phyloP scores from a whole-genome alignment of 1,284 basidiomycete species.

The Malassezia sympodialis region DNA sequence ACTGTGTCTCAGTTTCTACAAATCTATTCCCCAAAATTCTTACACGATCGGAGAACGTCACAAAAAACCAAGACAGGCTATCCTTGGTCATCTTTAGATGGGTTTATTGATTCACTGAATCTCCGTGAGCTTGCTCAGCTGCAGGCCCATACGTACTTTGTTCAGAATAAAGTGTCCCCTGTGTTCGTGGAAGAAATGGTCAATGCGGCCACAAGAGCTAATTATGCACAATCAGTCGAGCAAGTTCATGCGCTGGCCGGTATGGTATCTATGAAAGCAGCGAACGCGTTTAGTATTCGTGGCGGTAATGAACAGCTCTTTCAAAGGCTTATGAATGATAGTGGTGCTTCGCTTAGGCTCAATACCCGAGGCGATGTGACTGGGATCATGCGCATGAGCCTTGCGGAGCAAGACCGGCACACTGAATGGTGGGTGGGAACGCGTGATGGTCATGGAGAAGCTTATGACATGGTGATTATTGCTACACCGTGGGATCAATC shows the following conservation, averaged over 20 bases:
- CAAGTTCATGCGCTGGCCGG: conserved; percentile 72
- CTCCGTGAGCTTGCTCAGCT: conserved; percentile 49
- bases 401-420: not conserved
- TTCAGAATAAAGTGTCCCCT: conserved; percentile 23
- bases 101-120: conserved; percentile 55
- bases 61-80: conserved; percentile 19
- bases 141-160: conserved; percentile 41
- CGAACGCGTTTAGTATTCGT: conserved; percentile 59
- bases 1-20: conserved; percentile 50
- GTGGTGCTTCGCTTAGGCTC: conserved; percentile 51
- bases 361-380: conserved; percentile 37
- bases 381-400: conserved; percentile 26
- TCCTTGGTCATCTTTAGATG: conserved; percentile 58
- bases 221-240: conserved; percentile 65
- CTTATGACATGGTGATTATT: conserved; percentile 40
- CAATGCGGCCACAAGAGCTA: conserved; percentile 73
- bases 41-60: conserved; percentile 46
- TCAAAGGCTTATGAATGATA: conserved; percentile 63
- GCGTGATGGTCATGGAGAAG: conserved; percentile 28
- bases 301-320: conserved; percentile 83
- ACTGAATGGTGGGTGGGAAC: conserved; percentile 39
- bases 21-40: conserved; percentile 58
- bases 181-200: conserved; percentile 61
- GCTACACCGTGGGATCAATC: conserved; percentile 42
- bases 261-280: conserved; percentile 62